phyloP scores from a whole-genome alignment of 1,284 basidiomycete genomes.

The Tausonia pullulans region DNA sequence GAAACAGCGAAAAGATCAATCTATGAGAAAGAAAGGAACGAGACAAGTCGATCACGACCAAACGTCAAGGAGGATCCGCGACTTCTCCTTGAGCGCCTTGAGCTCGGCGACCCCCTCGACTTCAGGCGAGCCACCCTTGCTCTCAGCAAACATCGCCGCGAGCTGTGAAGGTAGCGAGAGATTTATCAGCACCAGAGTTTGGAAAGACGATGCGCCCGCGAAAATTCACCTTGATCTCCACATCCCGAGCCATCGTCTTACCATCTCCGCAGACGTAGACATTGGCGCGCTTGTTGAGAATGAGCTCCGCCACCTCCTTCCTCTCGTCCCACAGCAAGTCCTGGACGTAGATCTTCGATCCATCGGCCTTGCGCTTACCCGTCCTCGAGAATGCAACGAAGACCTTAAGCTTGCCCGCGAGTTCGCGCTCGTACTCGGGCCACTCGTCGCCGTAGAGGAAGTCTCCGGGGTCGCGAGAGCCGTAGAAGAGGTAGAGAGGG shows the following conservation, averaged over 20 bases:
- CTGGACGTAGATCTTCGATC: conserved; percentile 94
- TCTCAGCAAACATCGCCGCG: conserved; percentile 77
- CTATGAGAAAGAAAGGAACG: not conserved
- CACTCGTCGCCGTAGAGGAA: conserved; percentile 94
- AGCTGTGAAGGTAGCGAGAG: conserved; percentile 31
- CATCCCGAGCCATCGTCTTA: conserved; percentile 87
- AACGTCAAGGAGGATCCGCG: conserved; percentile 66
- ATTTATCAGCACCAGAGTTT: too few relatives aligned
- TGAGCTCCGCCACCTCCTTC: conserved; percentile 69
- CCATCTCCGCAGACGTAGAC: conserved; percentile 95
- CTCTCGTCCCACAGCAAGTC: conserved; percentile 82
- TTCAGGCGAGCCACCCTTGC: conserved; percentile 72
- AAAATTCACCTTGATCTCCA: conserved; percentile 53
- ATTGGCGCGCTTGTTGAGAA: conserved; percentile 87
- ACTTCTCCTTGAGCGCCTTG: conserved; percentile 86
- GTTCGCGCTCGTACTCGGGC: conserved; percentile 72
- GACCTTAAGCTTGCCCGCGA: conserved; percentile 83
- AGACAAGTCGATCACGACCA: conserved; percentile 37
- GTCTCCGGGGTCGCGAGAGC: conserved; percentile 77
- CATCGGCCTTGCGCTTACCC: conserved; percentile 64
- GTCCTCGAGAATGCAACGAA: conserved; percentile 83
- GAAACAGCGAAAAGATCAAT: not conserved
- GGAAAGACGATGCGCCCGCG: conserved; percentile 20
- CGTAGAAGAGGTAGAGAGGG: conserved; percentile 86
- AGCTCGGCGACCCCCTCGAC: conserved; percentile 82